Percentiles rank a stretch among this genome's conserved stretches.
These are phyloP conservation scores for Plasmodium coatneyi DNA, from an alignment of 169 alveolate species.

Conservation along the genomic window DNA sequence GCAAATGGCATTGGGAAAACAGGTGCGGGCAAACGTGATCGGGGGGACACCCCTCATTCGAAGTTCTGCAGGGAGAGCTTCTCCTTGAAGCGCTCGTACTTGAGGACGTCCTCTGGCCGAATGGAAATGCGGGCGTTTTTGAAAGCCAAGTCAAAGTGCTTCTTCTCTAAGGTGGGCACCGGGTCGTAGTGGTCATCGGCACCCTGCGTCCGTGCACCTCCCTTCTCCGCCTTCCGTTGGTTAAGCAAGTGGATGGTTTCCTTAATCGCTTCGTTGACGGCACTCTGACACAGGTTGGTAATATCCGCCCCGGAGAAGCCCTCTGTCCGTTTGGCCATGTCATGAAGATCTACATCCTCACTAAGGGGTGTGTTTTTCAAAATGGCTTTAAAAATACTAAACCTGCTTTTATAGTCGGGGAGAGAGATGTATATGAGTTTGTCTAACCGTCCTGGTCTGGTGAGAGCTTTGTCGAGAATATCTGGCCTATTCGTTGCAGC, in stretches of 20 bases:
- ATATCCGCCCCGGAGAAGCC: constrained; percentile 97
- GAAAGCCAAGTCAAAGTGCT: constrained; percentile 94
- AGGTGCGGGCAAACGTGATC: too few relatives aligned
- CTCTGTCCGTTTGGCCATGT: constrained; percentile 89
- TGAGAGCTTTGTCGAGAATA: constrained; percentile 93
- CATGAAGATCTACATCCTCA: constrained; percentile 88
- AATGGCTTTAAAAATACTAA: constrained; percentile 89
- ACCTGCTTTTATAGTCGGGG: constrained; percentile 95
- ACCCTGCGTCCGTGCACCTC: constrained; percentile 23
- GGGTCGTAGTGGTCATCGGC: constrained; percentile 91
- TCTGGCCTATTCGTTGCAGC: constrained; percentile 97
- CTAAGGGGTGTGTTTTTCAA: constrained; percentile 93
- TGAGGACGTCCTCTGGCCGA: constrained; percentile 55
- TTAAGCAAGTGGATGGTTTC: constrained; percentile 87
- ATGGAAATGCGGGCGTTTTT: constrained; percentile 90
- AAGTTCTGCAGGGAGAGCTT: constrained; percentile 53
- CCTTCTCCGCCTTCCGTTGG: constrained; percentile 72
- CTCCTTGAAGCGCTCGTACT: constrained; percentile 67
- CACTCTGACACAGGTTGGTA: constrained; percentile 94
- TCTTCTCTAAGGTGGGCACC: constrained; percentile 93
- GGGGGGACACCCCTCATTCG: not conserved
- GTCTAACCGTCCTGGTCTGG: constrained; percentile 96
- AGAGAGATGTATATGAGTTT: constrained; percentile 94
- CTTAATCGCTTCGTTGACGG: constrained; percentile 94
- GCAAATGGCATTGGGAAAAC: not conserved